Evolutionary conservation across 1,284 basidiomycete genomes (phyloP).

Genomic region (Fomitiporia mediterranea): DNA sequence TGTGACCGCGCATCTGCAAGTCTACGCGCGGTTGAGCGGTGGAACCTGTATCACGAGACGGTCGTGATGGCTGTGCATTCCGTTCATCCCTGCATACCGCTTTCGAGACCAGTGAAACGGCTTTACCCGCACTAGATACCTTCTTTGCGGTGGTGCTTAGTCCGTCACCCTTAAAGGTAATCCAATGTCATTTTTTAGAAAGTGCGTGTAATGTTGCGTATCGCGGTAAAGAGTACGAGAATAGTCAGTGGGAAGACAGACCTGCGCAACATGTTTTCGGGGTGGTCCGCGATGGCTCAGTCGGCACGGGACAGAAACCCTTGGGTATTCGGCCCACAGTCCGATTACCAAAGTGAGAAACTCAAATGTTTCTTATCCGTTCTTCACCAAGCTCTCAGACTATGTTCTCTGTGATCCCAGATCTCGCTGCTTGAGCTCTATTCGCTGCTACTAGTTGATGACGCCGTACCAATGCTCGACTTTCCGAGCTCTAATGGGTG

Average conservation of each 20-base stretch:
- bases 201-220: neutral
- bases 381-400: too few species aligned
- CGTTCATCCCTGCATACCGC: neutral
- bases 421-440: too few species aligned
- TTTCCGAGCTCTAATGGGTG: too few species aligned
- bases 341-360: neutral
- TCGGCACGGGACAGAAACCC: neutral
- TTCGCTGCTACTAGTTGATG: too few species aligned
- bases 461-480: too few species aligned
- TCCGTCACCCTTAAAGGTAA: neutral
- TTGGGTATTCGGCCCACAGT: too few species aligned
- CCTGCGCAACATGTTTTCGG: neutral
- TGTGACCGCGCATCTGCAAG: too few species aligned
- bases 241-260: neutral
- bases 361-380: too few species aligned
- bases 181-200: neutral
- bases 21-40: neutral
- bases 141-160: too few species aligned
- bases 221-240: neutral
- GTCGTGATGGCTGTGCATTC: neutral
- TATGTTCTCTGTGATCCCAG: too few species aligned
- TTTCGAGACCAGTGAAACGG: too few species aligned
- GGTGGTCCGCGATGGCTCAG: neutral
- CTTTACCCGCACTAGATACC: too few species aligned
- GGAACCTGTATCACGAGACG: constrained; percentile 13